A percentile compares a stretch with the other conserved stretches of the same genome.
phyloP scores from a whole-genome alignment of 441 rosid genomes.

The Jatropha multifida region DNA sequence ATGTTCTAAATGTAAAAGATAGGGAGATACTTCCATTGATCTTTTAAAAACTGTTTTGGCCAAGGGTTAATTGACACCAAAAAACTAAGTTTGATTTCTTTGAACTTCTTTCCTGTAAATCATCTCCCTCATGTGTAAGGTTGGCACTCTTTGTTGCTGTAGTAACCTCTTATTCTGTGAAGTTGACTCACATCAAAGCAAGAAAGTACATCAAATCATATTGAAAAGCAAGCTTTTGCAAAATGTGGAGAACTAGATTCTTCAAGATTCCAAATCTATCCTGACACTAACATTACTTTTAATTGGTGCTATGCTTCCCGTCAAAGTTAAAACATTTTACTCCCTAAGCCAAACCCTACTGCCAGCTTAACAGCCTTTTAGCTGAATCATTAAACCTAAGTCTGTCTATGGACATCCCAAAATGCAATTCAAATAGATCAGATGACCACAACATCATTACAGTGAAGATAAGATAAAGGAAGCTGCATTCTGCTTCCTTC shows the following conservation, averaged over 20 bases:
- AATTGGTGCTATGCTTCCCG: too few species aligned
- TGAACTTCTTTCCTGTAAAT: neutral
- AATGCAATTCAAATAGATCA: neutral
- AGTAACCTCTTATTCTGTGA: neutral
- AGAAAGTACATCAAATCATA: neutral
- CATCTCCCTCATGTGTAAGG: neutral
- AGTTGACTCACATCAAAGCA: neutral
- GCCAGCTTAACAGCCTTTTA: neutral
- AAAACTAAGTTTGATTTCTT: neutral
- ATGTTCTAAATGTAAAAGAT: neutral
- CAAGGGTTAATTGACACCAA: neutral
- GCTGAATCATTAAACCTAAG: neutral
- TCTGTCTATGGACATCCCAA: neutral
- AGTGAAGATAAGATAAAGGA: neutral
- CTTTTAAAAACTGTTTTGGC: neutral
- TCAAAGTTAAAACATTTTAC: neutral
- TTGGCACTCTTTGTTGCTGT: neutral
- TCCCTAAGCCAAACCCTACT: neutral
- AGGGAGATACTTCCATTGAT: neutral
- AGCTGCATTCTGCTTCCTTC: neutral
- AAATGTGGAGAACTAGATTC: neutral
- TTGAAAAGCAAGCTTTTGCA: neutral
- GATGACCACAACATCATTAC: neutral
- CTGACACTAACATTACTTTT: too few species aligned
- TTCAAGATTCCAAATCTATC: too few species aligned